These are phyloP conservation scores for Mortierella sp. DNA, from an alignment of 371 early-diverging fungal genomes.

Conservation along the genomic window DNA sequence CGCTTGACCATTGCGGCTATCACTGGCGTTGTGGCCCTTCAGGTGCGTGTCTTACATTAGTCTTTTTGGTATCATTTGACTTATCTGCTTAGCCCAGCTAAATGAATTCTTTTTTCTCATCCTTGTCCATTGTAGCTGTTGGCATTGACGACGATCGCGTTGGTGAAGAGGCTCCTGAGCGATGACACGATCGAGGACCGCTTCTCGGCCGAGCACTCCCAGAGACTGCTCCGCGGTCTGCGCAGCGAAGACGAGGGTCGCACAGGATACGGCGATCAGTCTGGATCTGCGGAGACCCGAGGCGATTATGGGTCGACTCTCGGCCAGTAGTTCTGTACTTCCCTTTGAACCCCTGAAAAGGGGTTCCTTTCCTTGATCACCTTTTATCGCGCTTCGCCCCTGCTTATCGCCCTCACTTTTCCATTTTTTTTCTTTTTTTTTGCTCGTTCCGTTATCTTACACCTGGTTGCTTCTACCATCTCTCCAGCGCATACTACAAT, in stretches of 20 bases:
- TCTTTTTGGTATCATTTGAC: too few species aligned
- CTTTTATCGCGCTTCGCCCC: background rate
- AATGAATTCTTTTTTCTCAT: too few species aligned
- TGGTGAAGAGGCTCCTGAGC: constrained; percentile 18
- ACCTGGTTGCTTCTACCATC: background rate
- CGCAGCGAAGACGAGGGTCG: constrained; percentile 27
- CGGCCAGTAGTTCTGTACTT: background rate
- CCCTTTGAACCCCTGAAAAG: background rate
- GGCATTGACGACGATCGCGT: constrained; percentile 17
- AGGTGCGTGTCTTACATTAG: constrained; percentile 9
- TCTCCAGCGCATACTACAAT: background rate
- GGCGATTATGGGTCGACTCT: background rate
- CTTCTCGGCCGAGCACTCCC: constrained; percentile 28
- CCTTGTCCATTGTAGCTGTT: constrained; percentile 15
- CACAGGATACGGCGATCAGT: background rate
- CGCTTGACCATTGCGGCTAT: constrained; percentile 7
- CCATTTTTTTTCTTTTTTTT: too few species aligned
- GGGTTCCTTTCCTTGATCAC: background rate
- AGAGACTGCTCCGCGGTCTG: constrained; percentile 28
- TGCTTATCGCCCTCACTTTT: too few species aligned
- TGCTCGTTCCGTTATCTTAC: too few species aligned
- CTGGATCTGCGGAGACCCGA: background rate
- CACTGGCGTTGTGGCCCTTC: constrained; percentile 22
- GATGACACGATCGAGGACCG: constrained; percentile 22
- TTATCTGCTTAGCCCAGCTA: background rate